Percentiles rank a stretch among this genome's conserved stretches.
These are phyloP conservation scores for Suillus lakei DNA, from an alignment of 768 basidiomycete species.

Conservation along the genomic window DNA sequence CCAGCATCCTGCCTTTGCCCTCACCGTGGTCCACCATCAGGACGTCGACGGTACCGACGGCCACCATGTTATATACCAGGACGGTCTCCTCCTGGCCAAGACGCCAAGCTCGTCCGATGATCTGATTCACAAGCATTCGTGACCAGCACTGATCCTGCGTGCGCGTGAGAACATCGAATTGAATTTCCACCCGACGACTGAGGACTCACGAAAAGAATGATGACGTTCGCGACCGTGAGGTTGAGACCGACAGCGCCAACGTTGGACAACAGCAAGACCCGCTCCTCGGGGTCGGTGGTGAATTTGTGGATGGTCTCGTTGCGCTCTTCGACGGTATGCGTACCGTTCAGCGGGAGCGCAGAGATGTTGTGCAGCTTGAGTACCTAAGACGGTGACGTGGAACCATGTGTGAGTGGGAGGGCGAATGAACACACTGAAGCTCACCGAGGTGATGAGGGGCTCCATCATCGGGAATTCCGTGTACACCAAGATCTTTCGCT, in stretches of 20 bases:
- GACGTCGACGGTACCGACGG: slow-evolving; percentile 15
- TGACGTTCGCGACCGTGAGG: slow-evolving; percentile 20
- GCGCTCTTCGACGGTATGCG: background rate
- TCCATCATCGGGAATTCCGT: slow-evolving; percentile 8
- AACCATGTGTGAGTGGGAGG: background rate
- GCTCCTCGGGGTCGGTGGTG: background rate
- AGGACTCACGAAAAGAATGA: slow-evolving; percentile 34
- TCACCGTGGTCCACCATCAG: slow-evolving; percentile 18
- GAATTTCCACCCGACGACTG: no score
- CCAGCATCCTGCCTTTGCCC: slow-evolving; percentile 17
- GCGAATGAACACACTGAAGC: background rate
- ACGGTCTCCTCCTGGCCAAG: slow-evolving; percentile 17
- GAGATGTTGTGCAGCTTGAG: background rate
- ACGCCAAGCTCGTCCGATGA: slow-evolving; percentile 20
- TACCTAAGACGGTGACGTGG: background rate
- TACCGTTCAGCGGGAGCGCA: background rate
- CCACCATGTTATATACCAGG: slow-evolving; percentile 16
- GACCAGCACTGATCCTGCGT: slow-evolving; percentile 17
- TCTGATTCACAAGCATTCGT: slow-evolving; percentile 16
- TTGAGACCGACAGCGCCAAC: slow-evolving; percentile 30
- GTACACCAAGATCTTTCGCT: background rate
- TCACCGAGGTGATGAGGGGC: background rate
- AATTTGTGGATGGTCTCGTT: background rate
- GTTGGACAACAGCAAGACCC: slow-evolving; percentile 27
- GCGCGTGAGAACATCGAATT: no score